A percentile compares a stretch with the other conserved stretches of the same genome.
Conservation (phyloP, 2,329 filamentous ascomycete species). For the Scytalidium lignicola region DNA sequence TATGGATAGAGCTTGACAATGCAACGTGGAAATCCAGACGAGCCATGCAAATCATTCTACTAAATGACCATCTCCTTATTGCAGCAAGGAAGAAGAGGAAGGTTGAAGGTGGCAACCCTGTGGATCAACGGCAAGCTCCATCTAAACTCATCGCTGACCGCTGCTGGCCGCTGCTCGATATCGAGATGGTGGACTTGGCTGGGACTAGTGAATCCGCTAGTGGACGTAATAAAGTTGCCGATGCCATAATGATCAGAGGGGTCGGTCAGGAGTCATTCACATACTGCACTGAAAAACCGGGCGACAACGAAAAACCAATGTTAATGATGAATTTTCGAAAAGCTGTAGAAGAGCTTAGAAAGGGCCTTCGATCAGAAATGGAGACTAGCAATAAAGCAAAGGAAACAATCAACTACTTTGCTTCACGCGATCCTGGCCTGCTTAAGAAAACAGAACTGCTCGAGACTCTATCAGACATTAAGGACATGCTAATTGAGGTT, state of each 20-base stretch:
- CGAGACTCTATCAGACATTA: slow-evolving; percentile 71
- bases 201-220: slow-evolving; percentile 54
- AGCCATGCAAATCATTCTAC: slow-evolving; percentile 82
- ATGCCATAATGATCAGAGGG: slow-evolving; percentile 83
- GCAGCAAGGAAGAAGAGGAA: slow-evolving; percentile 92
- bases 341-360: slow-evolving; percentile 85
- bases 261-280: slow-evolving; percentile 90
- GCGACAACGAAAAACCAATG: slow-evolving; percentile 71
- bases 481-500: slow-evolving; percentile 88
- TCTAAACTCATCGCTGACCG: slow-evolving; percentile 86
- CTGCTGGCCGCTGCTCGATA: slow-evolving; percentile 90
- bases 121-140: slow-evolving; percentile 42
- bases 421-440: slow-evolving; percentile 69
- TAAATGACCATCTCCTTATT: slow-evolving; percentile 91
- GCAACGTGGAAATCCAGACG: slow-evolving; percentile 93
- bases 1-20: slow-evolving; percentile 95
- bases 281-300: slow-evolving; percentile 81
- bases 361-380: slow-evolving; percentile 77
- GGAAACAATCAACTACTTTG: slow-evolving; percentile 82
- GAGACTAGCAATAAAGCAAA: slow-evolving; percentile 80
- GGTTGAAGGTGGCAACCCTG: slow-evolving; percentile 55
- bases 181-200: slow-evolving; percentile 86
- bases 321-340: slow-evolving; percentile 88
- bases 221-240: slow-evolving; percentile 61
- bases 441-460: slow-evolving; percentile 76